phyloP scores from a whole-genome alignment of 371 early-diverging fungal genomes.

The Nematocida sp. region DNA sequence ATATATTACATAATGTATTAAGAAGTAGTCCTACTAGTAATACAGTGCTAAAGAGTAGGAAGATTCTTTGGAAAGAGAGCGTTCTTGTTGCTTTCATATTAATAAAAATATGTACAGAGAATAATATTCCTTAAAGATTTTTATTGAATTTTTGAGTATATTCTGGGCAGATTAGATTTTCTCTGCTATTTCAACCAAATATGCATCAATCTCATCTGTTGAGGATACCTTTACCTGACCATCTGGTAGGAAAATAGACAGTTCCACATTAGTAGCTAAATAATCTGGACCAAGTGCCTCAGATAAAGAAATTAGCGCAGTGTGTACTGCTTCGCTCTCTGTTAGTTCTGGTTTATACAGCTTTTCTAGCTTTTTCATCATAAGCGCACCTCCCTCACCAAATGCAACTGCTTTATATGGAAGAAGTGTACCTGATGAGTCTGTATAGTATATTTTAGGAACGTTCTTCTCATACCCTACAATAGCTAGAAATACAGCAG shows the following conservation, averaged over 20 bases:
- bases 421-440: constrained; percentile 65
- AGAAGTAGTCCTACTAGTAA: neutral
- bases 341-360: constrained; percentile 47
- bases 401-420: constrained; percentile 65
- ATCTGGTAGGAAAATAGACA: constrained; percentile 52
- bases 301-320: constrained; percentile 62
- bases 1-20: neutral
- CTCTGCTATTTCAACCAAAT: constrained; percentile 68
- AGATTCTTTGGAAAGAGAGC: neutral
- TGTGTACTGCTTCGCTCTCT: constrained; percentile 54
- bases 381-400: constrained; percentile 65
- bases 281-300: constrained; percentile 69
- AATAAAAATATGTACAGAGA: constrained; percentile 10
- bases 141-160: neutral
- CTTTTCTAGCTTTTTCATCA: constrained; percentile 70
- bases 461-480: constrained; percentile 66
- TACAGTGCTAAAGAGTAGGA: neutral
- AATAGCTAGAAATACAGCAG: constrained; percentile 62
- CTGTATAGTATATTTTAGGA: constrained; percentile 67
- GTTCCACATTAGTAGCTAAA: constrained; percentile 64
- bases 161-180: constrained; percentile 22
- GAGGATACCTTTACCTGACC: constrained; percentile 46
- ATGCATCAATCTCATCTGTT: constrained; percentile 63
- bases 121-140: neutral
- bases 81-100: constrained; percentile 12